Percentiles rank a stretch among this genome's conserved stretches.
phyloP scores from a whole-genome alignment of 192 early-diverging fungal genomes.

The Podila minutissima region DNA sequence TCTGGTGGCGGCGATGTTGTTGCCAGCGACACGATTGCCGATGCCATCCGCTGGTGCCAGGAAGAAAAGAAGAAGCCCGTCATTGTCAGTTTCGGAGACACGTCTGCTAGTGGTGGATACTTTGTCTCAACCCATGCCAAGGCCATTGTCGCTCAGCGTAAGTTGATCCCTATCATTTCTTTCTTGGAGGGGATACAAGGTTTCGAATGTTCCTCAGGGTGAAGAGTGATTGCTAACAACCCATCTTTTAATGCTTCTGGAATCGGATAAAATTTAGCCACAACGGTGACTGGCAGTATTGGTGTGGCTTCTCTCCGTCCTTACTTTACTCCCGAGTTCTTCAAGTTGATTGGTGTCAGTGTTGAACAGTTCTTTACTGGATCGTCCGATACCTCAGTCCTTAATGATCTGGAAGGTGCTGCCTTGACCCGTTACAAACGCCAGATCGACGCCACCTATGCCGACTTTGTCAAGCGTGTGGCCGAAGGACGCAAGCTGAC shows the following conservation, averaged over 20 bases:
- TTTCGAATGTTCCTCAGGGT: too few species aligned
- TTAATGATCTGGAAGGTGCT: conserved; percentile 57
- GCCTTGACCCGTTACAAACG: conserved; percentile 59
- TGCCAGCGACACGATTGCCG: conserved; percentile 74
- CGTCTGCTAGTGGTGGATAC: conserved; percentile 67
- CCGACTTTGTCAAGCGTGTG: conserved; percentile 64
- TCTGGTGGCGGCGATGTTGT: conserved; percentile 75
- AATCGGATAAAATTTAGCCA: conserved; percentile 28
- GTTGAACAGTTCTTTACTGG: conserved; percentile 66
- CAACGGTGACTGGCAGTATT: conserved; percentile 79
- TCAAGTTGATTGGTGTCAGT: conserved; percentile 67
- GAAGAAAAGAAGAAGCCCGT: conserved; percentile 69
- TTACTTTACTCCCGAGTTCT: conserved; percentile 61
- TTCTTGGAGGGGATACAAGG: too few species aligned
- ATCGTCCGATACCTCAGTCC: conserved; percentile 56
- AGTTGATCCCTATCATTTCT: not conserved
- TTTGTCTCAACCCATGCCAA: conserved; percentile 63
- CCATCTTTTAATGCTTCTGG: too few species aligned
- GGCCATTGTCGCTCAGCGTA: conserved; percentile 68
- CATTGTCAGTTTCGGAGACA: conserved; percentile 71
- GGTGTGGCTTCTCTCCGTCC: conserved; percentile 72
- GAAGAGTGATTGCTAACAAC: not conserved
- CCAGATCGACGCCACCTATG: conserved; percentile 61
- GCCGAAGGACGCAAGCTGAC: conserved; percentile 64
- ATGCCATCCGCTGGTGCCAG: conserved; percentile 64